Conservation (phyloP, 2,329 filamentous ascomycete genomes). For the Saccharata proteae region DNA sequence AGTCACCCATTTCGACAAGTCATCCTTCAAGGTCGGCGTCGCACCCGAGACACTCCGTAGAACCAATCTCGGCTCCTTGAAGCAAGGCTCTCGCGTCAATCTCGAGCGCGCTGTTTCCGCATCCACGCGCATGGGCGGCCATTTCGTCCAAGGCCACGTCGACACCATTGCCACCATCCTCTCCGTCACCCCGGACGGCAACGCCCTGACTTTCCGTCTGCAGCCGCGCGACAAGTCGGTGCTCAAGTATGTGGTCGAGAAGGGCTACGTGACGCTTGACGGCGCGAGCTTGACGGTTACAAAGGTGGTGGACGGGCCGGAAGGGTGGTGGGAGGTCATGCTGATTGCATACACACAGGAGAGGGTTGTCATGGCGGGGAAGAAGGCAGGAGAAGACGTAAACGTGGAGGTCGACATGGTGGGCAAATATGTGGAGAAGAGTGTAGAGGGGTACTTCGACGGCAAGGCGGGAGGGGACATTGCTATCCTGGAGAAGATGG, state of each 20-base stretch:
- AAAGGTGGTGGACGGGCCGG: conserved; percentile 62
- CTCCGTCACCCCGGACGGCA: conserved; percentile 66
- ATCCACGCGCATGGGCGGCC: conserved; percentile 89
- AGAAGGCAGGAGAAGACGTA: conserved; percentile 67
- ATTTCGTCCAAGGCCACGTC: conserved; percentile 96
- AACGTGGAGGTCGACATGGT: conserved; percentile 91
- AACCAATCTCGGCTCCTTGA: conserved; percentile 78
- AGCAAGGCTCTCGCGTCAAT: conserved; percentile 60
- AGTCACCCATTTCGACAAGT: conserved; percentile 57
- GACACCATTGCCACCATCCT: conserved; percentile 74
- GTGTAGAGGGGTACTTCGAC: conserved; percentile 66
- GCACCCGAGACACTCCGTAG: conserved; percentile 91
- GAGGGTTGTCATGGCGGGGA: conserved; percentile 69
- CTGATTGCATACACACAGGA: conserved; percentile 94
- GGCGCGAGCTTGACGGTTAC: conserved; percentile 92
- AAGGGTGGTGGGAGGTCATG: conserved; percentile 93
- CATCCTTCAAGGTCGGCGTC: conserved; percentile 77
- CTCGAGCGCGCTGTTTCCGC: conserved; percentile 88
- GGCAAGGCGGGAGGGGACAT: conserved; percentile 37
- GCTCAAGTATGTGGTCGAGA: conserved; percentile 83
- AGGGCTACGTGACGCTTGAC: conserved; percentile 90
- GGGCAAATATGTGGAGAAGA: conserved; percentile 82
- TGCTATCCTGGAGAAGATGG: conserved; percentile 40
- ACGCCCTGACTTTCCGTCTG: conserved; percentile 79
- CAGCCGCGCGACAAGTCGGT: conserved; percentile 56